Evolutionary conservation across 169 alveolate genomes (phyloP).

Genomic region (Plasmodium sp.): DNA sequence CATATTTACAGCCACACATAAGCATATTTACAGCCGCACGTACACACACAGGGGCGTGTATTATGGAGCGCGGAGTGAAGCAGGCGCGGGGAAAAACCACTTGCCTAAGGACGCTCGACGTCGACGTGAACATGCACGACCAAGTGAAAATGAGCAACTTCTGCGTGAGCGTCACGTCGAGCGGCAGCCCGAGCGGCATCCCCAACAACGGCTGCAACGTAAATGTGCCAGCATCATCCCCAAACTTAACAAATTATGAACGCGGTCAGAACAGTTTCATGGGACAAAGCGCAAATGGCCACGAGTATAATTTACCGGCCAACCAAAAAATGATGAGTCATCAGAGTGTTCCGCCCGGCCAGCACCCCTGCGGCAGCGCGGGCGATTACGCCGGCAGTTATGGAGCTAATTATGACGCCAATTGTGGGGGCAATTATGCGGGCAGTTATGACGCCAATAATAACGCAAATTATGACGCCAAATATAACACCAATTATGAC

Average conservation of each 20-base stretch:
- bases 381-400: background rate
- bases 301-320: conserved; percentile 21
- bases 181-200: background rate
- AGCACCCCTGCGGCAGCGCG: background rate
- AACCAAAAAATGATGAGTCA: background rate
- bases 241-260: background rate
- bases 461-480: background rate
- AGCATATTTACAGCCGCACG: background rate
- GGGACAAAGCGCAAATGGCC: background rate
- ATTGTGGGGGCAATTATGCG: background rate
- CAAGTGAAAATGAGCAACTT: conserved; percentile 17
- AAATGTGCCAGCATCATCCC: background rate
- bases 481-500: background rate
- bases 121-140: background rate
- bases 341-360: background rate
- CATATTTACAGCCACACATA: background rate
- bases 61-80: conserved; percentile 28
- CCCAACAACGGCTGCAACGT: conserved; percentile 3
- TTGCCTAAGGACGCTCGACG: conserved; percentile 3
- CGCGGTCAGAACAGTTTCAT: background rate
- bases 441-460: background rate
- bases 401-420: background rate
- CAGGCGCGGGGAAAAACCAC: background rate
- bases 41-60: background rate
- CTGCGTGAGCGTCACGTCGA: background rate